phyloP scores from a whole-genome alignment of 768 basidiomycete genomes.

The Suillus spraguei region DNA sequence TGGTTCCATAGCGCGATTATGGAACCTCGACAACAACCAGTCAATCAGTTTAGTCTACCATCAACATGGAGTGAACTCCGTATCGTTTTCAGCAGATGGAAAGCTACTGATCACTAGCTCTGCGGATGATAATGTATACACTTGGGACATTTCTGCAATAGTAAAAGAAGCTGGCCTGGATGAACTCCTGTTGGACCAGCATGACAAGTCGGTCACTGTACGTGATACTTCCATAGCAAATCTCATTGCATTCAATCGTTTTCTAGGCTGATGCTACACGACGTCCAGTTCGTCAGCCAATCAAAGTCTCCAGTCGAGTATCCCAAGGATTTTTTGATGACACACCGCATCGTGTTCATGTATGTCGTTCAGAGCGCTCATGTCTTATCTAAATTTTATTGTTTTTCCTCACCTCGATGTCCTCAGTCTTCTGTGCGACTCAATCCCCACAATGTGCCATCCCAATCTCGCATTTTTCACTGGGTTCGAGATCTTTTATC shows the following conservation, averaged over 20 bases:
- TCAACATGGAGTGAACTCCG: fast-evolving
- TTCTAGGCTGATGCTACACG: not conserved
- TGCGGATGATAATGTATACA: not conserved
- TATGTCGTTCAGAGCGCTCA: not conserved
- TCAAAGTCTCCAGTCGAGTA: not conserved
- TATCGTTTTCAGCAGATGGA: not conserved
- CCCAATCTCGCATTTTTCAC: too few species aligned
- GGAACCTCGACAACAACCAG: too few species aligned
- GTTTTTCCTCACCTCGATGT: not conserved
- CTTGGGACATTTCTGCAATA: not conserved
- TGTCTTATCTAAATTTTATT: too few species aligned
- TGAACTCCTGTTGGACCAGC: not conserved
- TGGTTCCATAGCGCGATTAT: too few species aligned
- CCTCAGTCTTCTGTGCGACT: not conserved
- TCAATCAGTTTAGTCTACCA: not conserved
- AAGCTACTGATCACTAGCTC: not conserved
- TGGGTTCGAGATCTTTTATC: too few species aligned
- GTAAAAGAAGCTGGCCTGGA: not conserved
- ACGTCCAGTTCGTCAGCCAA: not conserved
- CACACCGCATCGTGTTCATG: not conserved
- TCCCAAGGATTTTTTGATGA: not conserved
- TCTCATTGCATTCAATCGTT: not conserved
- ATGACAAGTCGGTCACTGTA: not conserved
- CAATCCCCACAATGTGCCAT: too few species aligned
- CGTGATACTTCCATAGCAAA: not conserved